Evolutionary conservation across 2,329 filamentous ascomycete species (phyloP), one percentile per base, ranked within the genome.

Genomic region (Aurifilum marmelostoma): DNA sequence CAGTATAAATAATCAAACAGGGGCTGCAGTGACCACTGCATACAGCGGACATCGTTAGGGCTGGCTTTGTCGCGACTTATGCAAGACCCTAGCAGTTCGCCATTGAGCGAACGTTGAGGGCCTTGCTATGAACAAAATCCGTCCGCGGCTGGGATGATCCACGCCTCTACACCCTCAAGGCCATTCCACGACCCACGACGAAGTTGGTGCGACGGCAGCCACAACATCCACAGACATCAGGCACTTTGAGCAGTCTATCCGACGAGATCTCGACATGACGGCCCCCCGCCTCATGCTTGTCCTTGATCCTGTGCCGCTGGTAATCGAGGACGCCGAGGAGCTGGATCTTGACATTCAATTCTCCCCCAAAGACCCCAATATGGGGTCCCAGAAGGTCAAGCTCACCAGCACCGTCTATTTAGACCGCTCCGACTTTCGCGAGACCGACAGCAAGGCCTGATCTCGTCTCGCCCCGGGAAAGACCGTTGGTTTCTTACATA

Each of bases 141-240:
- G 94, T 97, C 14, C 88, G 92, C 47, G 92, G 88, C 68, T 97
- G 94, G 93, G 92, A 97, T 74, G 94, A 97, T 75, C 94, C 94
- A 16, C 88, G 95, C 43, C 85, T 98, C 5, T 97, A 92, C 81
- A 97, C 94, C 0, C 83, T 97, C 21, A 93, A 94, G 69, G 93
- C 88, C 1, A 87, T 97, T 59, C 90, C 92, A 64, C 88, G 95
- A 63, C 88, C 16, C 41, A 43, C 14, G 41, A 43, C 14, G 41
- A 43, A 6, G 16, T 21, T 43, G 41, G 41, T 4, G 41, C 21
- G 41, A 43, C 16, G 41, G 21, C 41, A 43, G 41, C 16, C 3
- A 21, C 16, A 6, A 43, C 16, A 16, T 43, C 41, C 41, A 43
- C 21, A 2, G 16, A 43, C 41, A 43, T 58, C 41, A 80, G 86